Base-by-base conservation (phyloP, 106 monocot species). In the Dendrobium huoshanense region DNA sequence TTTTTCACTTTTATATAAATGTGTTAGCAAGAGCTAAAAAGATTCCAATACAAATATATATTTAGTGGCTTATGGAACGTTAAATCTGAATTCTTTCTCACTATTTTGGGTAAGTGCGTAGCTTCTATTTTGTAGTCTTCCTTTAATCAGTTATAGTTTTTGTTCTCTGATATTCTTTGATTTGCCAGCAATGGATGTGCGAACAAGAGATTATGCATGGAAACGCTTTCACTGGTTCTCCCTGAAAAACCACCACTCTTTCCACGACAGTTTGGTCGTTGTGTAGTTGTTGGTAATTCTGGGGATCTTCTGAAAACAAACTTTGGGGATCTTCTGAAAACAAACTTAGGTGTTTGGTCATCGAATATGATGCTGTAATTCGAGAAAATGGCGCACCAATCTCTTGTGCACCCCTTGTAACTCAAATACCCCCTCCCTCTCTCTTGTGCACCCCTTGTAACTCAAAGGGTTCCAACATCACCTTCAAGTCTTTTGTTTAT, bases 361-460 rank as follows among this genome's bases (percentile, higher is more conserved):
- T n/a, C n/a, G n/a, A n/a, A n/a, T n/a, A n/a, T n/a, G n/a, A n/a
- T n/a, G 98, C 78, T 82, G 98, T 99, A 55, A 61, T 99, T 81
- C 86, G 98, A 72, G 98, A 99, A 93, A 99, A 99, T 86, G 98
- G 98, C 77, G 98, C 98, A n/a, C 95, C 98, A 70, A n/a, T n/a
- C n/a, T n/a, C n/a, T n/a, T n/a, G n/a, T n/a, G n/a, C n/a, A n/a
- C n/a, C n/a, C n/a, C n/a, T n/a, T n/a, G n/a, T n/a, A n/a, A n/a
- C n/a, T n/a, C n/a, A n/a, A n/a, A n/a, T n/a, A n/a, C n/a, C 31
- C 37, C 37, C 37, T 3, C 37, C 2, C 37, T 37, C 37, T 37
- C 37, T 3, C 37, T 37, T 37, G 37, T 3, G 37, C 37, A 37
- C 37, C 37, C 37, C 37, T 37, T 37, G 37, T 37, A 37, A 37